Base-by-base conservation (phyloP, 202 grass and related monocot species). In the Zoysia matrella region DNA sequence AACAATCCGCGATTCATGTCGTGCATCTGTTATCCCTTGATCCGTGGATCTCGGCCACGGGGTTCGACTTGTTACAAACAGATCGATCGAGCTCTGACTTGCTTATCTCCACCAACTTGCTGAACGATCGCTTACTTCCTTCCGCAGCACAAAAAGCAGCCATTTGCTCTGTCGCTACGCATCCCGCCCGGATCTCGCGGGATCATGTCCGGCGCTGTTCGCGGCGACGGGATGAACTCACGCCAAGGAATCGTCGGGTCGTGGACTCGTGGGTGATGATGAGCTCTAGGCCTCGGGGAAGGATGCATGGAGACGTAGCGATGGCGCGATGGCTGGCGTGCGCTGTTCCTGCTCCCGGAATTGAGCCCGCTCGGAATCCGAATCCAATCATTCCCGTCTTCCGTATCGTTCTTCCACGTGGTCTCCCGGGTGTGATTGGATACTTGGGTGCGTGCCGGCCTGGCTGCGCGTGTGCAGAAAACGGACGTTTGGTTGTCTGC, bases 171-270 rank as follows among this genome's bases (percentile, higher is more conserved):
- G 66, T 12, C 16, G 53, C 53, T 60, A 80, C 77, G 77, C 58
- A 40, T 69, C 69, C 65, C 42, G 11, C 15, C 48, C 83, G 78
- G 83, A 89, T 86, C 78, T 2, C 3, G 52, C 47, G 87, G 87
- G 87, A 89, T 89, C 67, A 67, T 89, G 87, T 82, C 87, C 61
- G 87, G 71, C 65, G 55, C 45, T 81, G 82, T 72, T 72, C 82
- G 68, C 57, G 0, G 30, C 44, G 47, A 78, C 49, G 30, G 39
- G 73, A 71, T 52, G 82, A 42, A 36, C 65, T 64, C 56, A 78
- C 60, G 13, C 5, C 48, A 55, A 73, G 76, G 76, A 81, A 85
- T 89, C 81, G 7, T 47, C 30, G 30, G 30, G 30, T 47, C 30
- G 18, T 10, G 18, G 13, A 36, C 30, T 36, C 58, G 57, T 15